Conservation (phyloP, 139 green algal species). For the Chlorella sp. region DNA sequence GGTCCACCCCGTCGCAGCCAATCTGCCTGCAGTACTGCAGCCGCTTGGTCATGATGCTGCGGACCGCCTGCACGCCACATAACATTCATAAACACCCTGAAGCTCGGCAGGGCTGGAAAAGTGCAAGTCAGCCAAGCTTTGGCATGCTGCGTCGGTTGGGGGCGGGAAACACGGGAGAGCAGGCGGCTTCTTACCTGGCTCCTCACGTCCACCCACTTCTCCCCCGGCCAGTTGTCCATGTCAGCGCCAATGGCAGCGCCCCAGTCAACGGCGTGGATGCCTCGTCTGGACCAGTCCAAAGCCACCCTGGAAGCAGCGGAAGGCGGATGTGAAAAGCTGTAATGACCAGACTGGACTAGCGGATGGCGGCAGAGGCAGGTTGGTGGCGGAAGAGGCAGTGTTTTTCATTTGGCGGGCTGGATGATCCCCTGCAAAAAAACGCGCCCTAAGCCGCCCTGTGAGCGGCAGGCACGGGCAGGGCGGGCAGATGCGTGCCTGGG, state of each 20-base stretch:
- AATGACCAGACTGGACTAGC: too few species aligned
- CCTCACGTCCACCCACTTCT: constrained; percentile 30
- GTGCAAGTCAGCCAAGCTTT: neutral
- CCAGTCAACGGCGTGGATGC: neutral
- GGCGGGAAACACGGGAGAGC: too few species aligned
- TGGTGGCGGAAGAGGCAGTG: too few species aligned
- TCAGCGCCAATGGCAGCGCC: neutral
- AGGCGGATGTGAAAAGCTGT: neutral
- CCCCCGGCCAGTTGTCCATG: neutral
- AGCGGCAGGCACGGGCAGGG: too few species aligned
- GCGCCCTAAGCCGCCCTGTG: too few species aligned
- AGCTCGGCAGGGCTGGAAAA: too few species aligned
- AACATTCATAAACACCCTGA: too few species aligned
- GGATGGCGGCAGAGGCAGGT: too few species aligned
- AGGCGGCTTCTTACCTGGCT: neutral
- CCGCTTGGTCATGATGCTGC: neutral
- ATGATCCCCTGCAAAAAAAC: too few species aligned
- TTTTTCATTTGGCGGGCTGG: too few species aligned
- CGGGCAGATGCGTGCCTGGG: too few species aligned
- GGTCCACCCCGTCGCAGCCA: constrained; percentile 28
- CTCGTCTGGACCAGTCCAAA: neutral
- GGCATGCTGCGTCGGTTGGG: too few species aligned
- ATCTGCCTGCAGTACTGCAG: constrained; percentile 2
- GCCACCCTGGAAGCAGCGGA: neutral
- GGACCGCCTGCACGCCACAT: neutral